A percentile compares a stretch with the other conserved stretches of the same genome.
These are phyloP conservation scores for Sambucus nigra DNA, from an alignment of 129 eudicot species.

Conservation along the genomic window DNA sequence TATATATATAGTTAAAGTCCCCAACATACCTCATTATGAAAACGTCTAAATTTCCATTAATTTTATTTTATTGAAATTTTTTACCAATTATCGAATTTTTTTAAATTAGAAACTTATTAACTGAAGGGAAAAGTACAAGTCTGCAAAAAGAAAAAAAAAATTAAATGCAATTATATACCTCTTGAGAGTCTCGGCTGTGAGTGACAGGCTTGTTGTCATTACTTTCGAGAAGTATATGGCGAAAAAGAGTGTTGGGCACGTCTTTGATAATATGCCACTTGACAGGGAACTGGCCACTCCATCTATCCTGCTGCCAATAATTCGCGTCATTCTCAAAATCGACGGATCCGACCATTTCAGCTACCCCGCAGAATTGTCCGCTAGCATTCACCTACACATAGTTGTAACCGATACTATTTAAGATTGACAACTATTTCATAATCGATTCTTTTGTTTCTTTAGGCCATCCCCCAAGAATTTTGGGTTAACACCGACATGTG, in stretches of 20 bases:
- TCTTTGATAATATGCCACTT: constrained; percentile 85
- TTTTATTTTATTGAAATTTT: too few relatives aligned
- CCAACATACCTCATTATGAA: too few relatives aligned
- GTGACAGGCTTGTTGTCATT: constrained; percentile 94
- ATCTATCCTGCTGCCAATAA: constrained; percentile 94
- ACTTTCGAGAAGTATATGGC: constrained; percentile 82
- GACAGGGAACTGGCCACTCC: constrained; percentile 93
- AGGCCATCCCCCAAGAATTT: too few relatives aligned
- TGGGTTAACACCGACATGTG: too few relatives aligned
- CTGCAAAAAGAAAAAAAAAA: not conserved
- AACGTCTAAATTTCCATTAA: too few relatives aligned
- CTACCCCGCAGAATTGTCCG: constrained; percentile 94
- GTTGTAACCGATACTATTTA: not conserved
- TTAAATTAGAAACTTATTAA: not conserved
- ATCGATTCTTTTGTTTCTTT: too few relatives aligned
- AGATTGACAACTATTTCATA: not conserved
- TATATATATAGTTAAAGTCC: too few relatives aligned
- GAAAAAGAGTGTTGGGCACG: constrained; percentile 73
- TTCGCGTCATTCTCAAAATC: constrained; percentile 85
- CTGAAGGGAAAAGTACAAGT: not conserved
- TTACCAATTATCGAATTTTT: not conserved
- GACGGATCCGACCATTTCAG: constrained; percentile 88
- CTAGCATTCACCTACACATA: constrained; percentile 73
- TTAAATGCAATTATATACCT: constrained; percentile 33
- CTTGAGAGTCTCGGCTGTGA: constrained; percentile 96